Percentiles rank a stretch among this genome's conserved stretches.
Conservation (phyloP, 495 filamentous ascomycete genomes). For the Tricharina praecox region DNA sequence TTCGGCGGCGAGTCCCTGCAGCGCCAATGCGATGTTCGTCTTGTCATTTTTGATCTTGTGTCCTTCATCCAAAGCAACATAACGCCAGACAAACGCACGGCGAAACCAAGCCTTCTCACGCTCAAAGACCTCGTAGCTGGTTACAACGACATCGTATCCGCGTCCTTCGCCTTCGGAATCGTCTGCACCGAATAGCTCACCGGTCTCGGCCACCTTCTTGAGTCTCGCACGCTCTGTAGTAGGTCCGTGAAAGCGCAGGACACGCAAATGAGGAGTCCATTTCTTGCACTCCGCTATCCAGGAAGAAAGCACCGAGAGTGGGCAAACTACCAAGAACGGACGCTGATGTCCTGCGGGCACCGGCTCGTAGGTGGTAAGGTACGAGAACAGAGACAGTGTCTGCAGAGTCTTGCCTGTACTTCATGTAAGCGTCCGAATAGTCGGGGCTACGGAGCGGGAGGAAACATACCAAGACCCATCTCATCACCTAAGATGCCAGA, state of each 20-base stretch:
- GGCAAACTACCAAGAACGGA: slow-evolving; percentile 46
- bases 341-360: slow-evolving; percentile 24
- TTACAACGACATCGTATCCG: slow-evolving; percentile 38
- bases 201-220: slow-evolving; percentile 34
- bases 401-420: slow-evolving; percentile 43
- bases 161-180: slow-evolving; percentile 9
- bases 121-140: slow-evolving; percentile 44
- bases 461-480: slow-evolving; percentile 83
- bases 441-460: neutral
- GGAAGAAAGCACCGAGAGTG: slow-evolving; percentile 39
- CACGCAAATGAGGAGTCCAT: slow-evolving; percentile 43
- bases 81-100: slow-evolving; percentile 40
- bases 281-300: slow-evolving; percentile 41
- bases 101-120: slow-evolving; percentile 44
- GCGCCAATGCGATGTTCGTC: slow-evolving; percentile 48
- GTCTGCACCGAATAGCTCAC: slow-evolving; percentile 15
- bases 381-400: slow-evolving; percentile 36
- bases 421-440: neutral
- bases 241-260: slow-evolving; percentile 41
- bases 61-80: slow-evolving; percentile 73
- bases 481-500: slow-evolving; percentile 94
- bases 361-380: slow-evolving; percentile 20
- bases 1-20: slow-evolving; percentile 78
- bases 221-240: slow-evolving; percentile 33
- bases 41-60: slow-evolving; percentile 80